phyloP scores from a whole-genome alignment of 177 flowering plant genomes.

The Tripterygium wilfordii region DNA sequence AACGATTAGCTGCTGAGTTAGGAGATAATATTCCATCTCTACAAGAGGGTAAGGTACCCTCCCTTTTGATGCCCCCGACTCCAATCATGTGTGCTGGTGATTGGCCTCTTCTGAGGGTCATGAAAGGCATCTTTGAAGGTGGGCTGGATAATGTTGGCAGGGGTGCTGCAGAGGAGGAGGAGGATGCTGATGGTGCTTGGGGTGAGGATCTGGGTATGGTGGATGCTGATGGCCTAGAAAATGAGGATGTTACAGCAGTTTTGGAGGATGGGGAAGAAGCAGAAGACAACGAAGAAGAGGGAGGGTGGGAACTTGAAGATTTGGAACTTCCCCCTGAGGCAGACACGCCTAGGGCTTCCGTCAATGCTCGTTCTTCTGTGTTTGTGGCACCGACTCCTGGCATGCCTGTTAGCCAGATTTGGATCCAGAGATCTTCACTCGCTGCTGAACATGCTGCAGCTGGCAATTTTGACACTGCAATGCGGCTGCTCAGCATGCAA shows the following conservation, averaged over 20 bases:
- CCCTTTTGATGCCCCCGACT: slow-evolving; percentile 34
- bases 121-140: slow-evolving; percentile 41
- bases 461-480: slow-evolving; percentile 37
- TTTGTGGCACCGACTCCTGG: slow-evolving; percentile 28
- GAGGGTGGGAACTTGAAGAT: slow-evolving; percentile 31
- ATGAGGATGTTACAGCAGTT: slow-evolving; percentile 15
- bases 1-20: slow-evolving; percentile 21
- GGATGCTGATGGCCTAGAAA: slow-evolving; percentile 15
- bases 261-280: slow-evolving; percentile 18
- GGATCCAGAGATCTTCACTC: slow-evolving; percentile 26
- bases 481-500: slow-evolving; percentile 68
- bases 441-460: slow-evolving; percentile 37
- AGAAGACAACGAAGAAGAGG: slow-evolving; percentile 16
- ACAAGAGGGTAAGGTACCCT: slow-evolving; percentile 26
- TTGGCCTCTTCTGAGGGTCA: slow-evolving; percentile 46
- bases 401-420: slow-evolving; percentile 21
- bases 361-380: slow-evolving; percentile 15
- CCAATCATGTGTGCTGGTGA: slow-evolving; percentile 45
- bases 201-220: slow-evolving; percentile 25
- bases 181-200: slow-evolving; percentile 26
- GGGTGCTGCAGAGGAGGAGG: slow-evolving; percentile 18
- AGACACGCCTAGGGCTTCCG: slow-evolving; percentile 19
- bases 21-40: slow-evolving; percentile 27
- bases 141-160: slow-evolving; percentile 23
- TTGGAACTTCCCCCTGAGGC: slow-evolving; percentile 25